Evolutionary conservation across 306 rosid genomes (phyloP).

Genomic region (Bauhinia variegata): DNA sequence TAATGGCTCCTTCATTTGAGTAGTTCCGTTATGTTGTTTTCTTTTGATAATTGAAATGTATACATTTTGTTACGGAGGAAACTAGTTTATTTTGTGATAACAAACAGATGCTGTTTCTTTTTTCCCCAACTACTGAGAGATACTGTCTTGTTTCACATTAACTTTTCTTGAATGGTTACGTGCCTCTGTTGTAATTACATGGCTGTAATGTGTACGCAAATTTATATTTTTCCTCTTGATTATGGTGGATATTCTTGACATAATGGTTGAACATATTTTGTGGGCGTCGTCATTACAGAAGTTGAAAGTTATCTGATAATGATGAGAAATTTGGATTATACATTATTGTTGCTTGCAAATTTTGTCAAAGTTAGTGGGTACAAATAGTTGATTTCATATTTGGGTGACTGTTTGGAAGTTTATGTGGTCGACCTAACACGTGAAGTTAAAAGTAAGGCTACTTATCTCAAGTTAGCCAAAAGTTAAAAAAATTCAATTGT

Average conservation of each 20-base stretch:
- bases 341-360: not conserved
- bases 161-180: not conserved
- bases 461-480: no score
- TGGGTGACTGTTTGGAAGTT: no score
- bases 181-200: not conserved
- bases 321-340: not conserved
- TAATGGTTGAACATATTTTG: not conserved
- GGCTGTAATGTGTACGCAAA: no score
- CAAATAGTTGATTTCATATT: no score
- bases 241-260: no score
- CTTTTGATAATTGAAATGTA: conserved; percentile 4
- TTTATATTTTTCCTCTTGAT: no score
- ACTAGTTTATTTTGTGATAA: not conserved
- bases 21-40: conserved; percentile 19
- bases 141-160: not conserved
- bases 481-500: no score
- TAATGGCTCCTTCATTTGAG: conserved; percentile 25
- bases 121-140: not conserved
- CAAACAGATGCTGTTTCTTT: not conserved
- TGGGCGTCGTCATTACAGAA: no score
- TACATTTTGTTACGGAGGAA: conserved; percentile 13
- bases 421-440: no score
- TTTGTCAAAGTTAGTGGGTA: not conserved
- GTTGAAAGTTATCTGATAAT: not conserved
- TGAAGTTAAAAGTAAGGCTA: no score